Evolutionary conservation across 805 yeast species (phyloP).

Genomic region (Priceomyces haplophilus): DNA sequence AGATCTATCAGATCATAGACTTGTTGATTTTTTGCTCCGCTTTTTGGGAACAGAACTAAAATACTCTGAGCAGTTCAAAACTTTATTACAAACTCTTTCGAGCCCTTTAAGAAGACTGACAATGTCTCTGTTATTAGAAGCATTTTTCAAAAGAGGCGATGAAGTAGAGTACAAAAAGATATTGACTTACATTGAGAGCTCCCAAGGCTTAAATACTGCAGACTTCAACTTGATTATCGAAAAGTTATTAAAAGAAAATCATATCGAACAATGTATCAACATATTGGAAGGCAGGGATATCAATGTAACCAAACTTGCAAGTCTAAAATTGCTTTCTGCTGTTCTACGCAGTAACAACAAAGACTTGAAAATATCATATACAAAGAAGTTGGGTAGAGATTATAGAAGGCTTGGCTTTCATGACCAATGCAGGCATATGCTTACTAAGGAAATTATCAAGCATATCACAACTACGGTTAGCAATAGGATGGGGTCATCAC

Average conservation of each 20-base stretch:
- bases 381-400: constrained; percentile 9
- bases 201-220: constrained; percentile 17
- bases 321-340: constrained; percentile 19
- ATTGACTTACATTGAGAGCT: constrained; percentile 26
- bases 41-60: constrained; percentile 11
- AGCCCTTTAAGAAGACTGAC: constrained; percentile 34
- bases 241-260: constrained; percentile 23
- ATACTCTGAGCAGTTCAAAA: constrained; percentile 13
- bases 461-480: constrained; percentile 17
- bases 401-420: constrained; percentile 8
- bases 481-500: constrained; percentile 14
- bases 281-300: constrained; percentile 20
- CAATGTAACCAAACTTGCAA: constrained; percentile 23
- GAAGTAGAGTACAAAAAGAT: constrained; percentile 28
- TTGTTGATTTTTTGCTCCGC: constrained; percentile 8
- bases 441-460: constrained; percentile 18
- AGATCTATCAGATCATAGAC: neutral
- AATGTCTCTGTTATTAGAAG: constrained; percentile 29
- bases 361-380: constrained; percentile 8
- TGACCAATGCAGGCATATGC: constrained; percentile 13
- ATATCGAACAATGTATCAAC: constrained; percentile 22
- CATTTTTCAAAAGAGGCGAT: constrained; percentile 25
- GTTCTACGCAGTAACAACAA: neutral
- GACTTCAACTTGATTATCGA: constrained; percentile 28
- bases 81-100: constrained; percentile 18